Conservation (phyloP, 768 basidiomycete genomes). For the Lactifluus subvellereus region DNA sequence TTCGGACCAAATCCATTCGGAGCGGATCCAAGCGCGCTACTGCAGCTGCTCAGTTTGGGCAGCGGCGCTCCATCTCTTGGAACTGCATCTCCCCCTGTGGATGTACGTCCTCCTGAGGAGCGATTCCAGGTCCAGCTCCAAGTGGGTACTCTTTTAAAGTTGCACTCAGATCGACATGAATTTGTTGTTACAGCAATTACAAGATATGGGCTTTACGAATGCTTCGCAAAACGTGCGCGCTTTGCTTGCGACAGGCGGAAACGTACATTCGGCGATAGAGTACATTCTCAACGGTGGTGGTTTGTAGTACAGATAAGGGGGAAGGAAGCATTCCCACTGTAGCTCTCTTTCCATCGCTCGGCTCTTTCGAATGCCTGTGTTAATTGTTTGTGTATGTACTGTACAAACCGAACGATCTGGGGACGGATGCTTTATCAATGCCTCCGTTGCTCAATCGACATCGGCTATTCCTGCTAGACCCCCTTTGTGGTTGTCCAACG, state of each 20-base stretch:
- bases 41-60: constrained; percentile 33
- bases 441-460: too few species aligned
- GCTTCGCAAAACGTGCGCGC: constrained; percentile 88
- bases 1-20: constrained; percentile 17
- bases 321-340: neutral
- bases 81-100: constrained; percentile 46
- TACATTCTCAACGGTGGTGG: constrained; percentile 85
- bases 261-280: constrained; percentile 88
- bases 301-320: constrained; percentile 32
- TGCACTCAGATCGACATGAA: neutral
- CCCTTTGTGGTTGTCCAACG: neutral
- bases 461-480: neutral
- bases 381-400: constrained; percentile 11
- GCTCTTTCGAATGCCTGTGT: constrained; percentile 6
- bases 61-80: constrained; percentile 26
- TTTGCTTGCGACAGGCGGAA: constrained; percentile 86
- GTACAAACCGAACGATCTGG: neutral
- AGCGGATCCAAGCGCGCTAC: constrained; percentile 41
- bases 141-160: constrained; percentile 37
- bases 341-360: neutral
- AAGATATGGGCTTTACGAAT: constrained; percentile 92
- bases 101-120: constrained; percentile 80
- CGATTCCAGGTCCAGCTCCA: constrained; percentile 84
- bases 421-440: neutral
- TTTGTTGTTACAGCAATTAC: constrained; percentile 58